Percentiles rank a stretch among this genome's conserved stretches.
These are phyloP conservation scores for Phytophthora uliginosa DNA, from an alignment of 352 stramenopile genomes.

Conservation along the genomic window DNA sequence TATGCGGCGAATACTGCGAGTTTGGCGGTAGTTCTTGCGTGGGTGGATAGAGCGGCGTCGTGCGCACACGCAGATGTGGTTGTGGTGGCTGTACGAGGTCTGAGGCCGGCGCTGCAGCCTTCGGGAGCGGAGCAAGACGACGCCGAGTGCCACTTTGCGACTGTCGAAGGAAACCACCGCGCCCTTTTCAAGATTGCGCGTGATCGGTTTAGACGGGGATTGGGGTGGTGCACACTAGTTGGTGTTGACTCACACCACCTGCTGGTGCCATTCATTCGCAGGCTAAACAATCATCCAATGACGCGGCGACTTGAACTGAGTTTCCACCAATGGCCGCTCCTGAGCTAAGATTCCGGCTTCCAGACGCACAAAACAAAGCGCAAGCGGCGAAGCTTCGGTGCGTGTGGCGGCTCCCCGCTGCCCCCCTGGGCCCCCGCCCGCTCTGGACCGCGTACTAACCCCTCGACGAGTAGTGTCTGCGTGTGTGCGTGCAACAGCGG, in stretches of 20 bases:
- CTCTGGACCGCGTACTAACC: neutral
- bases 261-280: constrained; percentile 27
- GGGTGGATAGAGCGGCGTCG: neutral
- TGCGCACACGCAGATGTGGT: neutral
- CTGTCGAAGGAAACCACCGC: constrained; percentile 34
- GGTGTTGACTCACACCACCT: neutral
- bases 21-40: neutral
- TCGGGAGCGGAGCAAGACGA: neutral
- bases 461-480: constrained; percentile 16
- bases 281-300: constrained; percentile 19
- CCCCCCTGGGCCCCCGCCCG: neutral
- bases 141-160: constrained; percentile 7
- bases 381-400: constrained; percentile 25
- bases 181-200: constrained; percentile 36
- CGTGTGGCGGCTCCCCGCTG: constrained; percentile 5
- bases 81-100: neutral
- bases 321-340: constrained; percentile 24
- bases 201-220: constrained; percentile 10
- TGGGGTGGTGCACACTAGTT: constrained; percentile 11
- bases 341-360: constrained; percentile 32
- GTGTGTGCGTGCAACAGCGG: constrained; percentile 30
- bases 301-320: neutral
- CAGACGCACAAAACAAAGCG: constrained; percentile 41
- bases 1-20: constrained; percentile 6
- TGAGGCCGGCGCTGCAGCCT: neutral